Evolutionary conservation across 352 stramenopile genomes (phyloP), one percentile per base, ranked within the genome.

Genomic region (Elongisporangium senticosum): DNA sequence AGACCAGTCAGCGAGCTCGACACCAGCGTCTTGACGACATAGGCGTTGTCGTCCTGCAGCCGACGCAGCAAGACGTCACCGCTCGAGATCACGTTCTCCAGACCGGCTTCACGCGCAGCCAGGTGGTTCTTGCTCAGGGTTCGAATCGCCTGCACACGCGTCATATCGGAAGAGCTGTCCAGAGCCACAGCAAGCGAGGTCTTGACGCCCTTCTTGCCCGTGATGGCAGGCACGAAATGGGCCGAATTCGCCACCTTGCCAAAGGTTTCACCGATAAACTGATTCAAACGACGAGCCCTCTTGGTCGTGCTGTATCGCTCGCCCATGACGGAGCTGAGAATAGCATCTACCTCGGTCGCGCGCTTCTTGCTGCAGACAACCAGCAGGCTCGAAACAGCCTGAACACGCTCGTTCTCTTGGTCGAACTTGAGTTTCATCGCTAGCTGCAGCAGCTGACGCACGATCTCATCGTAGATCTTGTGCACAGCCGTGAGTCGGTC

Each of bases 151-250:
- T 91, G 67, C 56, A 87, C 86, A n/a, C 86, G 83, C 26, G 81
- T 90, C 59, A 75, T 63, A 53, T 87, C 83, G 8, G 71, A 91
- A 49, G 83, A 77, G 55, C 93, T 84, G 58, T 95, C 86, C 15
- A 95, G 62, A 13, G 86, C 83, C 4, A 93, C 68, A 5, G 84
- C 74, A 7, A 95, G 58, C 7, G 84, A 93, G 24, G 82, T 93
- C 57, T 75, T 85, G n/a, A 78, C 78, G 51, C 88, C 33, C 11
- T 17, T 15, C 33, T 43, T 43, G 33, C 33, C 73, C 5, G 68
- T 72, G 26, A 63, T 70, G 1, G 74, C 80, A 13, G 81, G 79
- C 53, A 93, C 59, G 63, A 91, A 93, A 58, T 90, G 81, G 8
- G 84, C 79, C 53, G 84, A 91, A 61, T 90, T 89, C 4, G 84